A percentile compares a stretch with the other conserved stretches of the same genome.
phyloP scores from a whole-genome alignment of 495 filamentous ascomycete species.

The Gamarada debralockiae region DNA sequence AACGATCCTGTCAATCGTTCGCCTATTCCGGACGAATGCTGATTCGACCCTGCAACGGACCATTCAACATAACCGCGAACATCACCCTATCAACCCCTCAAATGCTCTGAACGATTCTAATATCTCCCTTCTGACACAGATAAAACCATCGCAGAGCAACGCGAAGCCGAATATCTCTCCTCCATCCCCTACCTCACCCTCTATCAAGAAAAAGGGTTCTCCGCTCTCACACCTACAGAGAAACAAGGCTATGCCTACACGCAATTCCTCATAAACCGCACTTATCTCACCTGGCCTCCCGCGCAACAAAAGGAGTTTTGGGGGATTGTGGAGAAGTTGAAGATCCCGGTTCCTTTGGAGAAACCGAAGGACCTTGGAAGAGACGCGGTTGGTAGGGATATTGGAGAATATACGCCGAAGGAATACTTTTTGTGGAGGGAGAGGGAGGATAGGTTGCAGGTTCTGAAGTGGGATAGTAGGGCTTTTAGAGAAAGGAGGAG shows the following conservation, averaged over 20 bases:
- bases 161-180: constrained; percentile 17
- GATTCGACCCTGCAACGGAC: too few relatives aligned
- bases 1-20: too few relatives aligned
- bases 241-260: constrained; percentile 18
- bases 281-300: constrained; percentile 12
- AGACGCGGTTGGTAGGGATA: constrained; percentile 37
- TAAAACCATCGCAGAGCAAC: constrained; percentile 22
- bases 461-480: constrained; percentile 26
- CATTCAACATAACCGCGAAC: too few relatives aligned
- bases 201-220: constrained; percentile 15
- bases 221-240: constrained; percentile 12
- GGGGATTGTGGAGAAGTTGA: constrained; percentile 40
- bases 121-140: constrained; percentile 7
- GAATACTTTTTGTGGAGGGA: constrained; percentile 30
- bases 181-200: constrained; percentile 20
- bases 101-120: too few relatives aligned
- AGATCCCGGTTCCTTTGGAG: constrained; percentile 35
- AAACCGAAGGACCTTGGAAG: constrained; percentile 34
- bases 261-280: constrained; percentile 19
- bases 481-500: constrained; percentile 14
- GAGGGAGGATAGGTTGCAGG: constrained; percentile 24
- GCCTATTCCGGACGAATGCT: too few relatives aligned
- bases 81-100: too few relatives aligned
- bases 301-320: constrained; percentile 42
- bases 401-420: constrained; percentile 34